Evolutionary conservation across 768 basidiomycete genomes (phyloP).

Genomic region (Hemileccinum impolitum): DNA sequence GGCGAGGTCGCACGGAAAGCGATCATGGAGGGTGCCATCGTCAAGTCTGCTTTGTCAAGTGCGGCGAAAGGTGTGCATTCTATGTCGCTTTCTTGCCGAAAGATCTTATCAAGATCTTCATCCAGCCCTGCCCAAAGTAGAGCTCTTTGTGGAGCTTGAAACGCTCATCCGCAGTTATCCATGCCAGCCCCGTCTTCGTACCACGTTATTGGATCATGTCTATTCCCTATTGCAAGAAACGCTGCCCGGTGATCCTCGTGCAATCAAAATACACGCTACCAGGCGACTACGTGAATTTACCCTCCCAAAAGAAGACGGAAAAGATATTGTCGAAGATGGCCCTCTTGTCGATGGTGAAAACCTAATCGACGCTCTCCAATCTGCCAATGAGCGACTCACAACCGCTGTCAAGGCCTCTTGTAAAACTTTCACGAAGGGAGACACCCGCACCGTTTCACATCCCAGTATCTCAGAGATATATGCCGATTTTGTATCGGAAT

Average conservation of each 20-base stretch:
- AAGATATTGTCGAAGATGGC: conserved; percentile 8
- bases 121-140: conserved; percentile 39
- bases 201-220: conserved; percentile 41
- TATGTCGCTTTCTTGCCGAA: conserved; percentile 11
- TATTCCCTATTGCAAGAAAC: conserved; percentile 38
- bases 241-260: conserved; percentile 37
- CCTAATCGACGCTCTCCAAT: conserved; percentile 29
- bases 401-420: conserved; percentile 28
- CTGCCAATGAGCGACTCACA: conserved; percentile 29
- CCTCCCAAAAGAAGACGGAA: conserved; percentile 24
- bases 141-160: conserved; percentile 42
- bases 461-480: conserved; percentile 36
- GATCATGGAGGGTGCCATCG: conserved; percentile 78
- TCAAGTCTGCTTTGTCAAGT: conserved; percentile 69
- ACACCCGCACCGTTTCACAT: conserved; percentile 9
- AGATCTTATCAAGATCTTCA: conserved; percentile 7
- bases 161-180: conserved; percentile 43
- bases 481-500: conserved; percentile 44
- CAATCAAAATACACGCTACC: conserved; percentile 39
- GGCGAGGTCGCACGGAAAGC: conserved; percentile 56
- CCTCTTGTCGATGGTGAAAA: conserved; percentile 16
- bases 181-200: conserved; percentile 37
- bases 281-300: conserved; percentile 27
- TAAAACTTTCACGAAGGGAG: conserved; percentile 8
- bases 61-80: conserved; percentile 63